A percentile compares a stretch with the other conserved stretches of the same genome.
Conservation (phyloP, 352 stramenopile genomes). For the Globisporangium cystogenes region DNA sequence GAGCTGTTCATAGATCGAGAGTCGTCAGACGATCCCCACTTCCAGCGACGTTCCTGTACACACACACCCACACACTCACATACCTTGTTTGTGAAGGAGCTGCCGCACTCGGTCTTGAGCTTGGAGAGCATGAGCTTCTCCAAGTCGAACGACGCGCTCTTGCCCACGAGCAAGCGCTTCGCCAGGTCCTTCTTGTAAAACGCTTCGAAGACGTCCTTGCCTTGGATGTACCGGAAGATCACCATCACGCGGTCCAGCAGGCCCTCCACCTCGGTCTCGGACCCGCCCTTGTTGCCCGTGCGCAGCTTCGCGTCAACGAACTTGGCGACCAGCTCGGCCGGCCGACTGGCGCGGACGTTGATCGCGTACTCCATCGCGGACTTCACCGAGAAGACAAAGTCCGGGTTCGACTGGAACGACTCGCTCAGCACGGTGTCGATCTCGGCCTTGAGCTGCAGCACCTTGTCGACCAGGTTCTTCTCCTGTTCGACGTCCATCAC, state of each 20-base stretch:
- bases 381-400: conserved; percentile 83
- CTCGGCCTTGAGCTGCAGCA: conserved; percentile 83
- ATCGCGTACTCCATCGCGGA: conserved; percentile 88
- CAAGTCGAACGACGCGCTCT: conserved; percentile 90
- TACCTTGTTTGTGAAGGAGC: conserved; percentile 96
- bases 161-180: conserved; percentile 93
- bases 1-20: conserved; percentile 49
- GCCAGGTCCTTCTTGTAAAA: conserved; percentile 98
- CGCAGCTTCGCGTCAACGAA: conserved; percentile 89
- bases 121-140: conserved; percentile 97
- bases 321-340: conserved; percentile 89
- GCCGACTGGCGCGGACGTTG: conserved; percentile 79
- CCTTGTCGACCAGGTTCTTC: conserved; percentile 87
- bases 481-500: conserved; percentile 82
- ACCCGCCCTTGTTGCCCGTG: conserved; percentile 78
- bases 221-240: conserved; percentile 95
- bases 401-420: conserved; percentile 65
- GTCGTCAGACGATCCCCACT: neutral
- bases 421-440: conserved; percentile 73
- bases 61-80: neutral
- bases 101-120: conserved; percentile 97
- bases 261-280: conserved; percentile 83
- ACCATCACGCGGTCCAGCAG: conserved; percentile 92
- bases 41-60: too few relatives aligned
- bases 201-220: conserved; percentile 98